Evolutionary conservation across 345 rosid genomes (phyloP), one percentile per base, ranked within the genome.

Genomic region (Moricandia arvensis): DNA sequence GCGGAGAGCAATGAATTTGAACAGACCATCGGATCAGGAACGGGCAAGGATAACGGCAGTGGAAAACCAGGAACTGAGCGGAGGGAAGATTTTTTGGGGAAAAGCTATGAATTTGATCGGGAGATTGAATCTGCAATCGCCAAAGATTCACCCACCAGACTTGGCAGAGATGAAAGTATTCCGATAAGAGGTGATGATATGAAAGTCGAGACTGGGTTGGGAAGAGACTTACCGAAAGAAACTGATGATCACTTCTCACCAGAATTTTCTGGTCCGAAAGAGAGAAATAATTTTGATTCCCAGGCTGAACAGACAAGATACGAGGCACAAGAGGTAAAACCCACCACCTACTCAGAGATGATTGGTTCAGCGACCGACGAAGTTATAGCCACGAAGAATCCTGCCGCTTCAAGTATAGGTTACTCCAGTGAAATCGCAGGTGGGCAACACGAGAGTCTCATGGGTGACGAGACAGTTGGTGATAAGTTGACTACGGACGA

Each of bases 241-340:
- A 64, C 43, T 77, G 88, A 85, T 53, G 86, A 72, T 53, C 88
- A 83, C 4, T 84, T 82, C 81, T 84, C 90, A 27, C 81, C 85
- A 10, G 87, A 74, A 1, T 60, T 78, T 18, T 15, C 78, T 13
- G 55, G 75, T 37, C 70, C 51, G 0, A 66, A 55, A 13, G 67
- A 67, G 8, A 57, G 30, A 13, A 66, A 55, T 8, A 51, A 54
- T 27, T 63, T 57, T 11, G 59, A 70, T 37, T 37, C 72, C 0
- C 15, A 54, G 11, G 21, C 12, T 11, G 45, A 38, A 5, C 45
- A 38, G 45, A 11, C 45, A 38, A 38, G 45, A 11, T 11, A 38
- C 41, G 75, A 64, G 43, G 12, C 70, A 81, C 60, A 55, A 77
- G 57, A 76, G 77, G 9, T 66, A 47, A 69, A 78, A 78, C 68